Evolutionary conservation across 75 land plant genomes (phyloP), one percentile per base, ranked within the genome.

Genomic region (Azolla pinnata): DNA sequence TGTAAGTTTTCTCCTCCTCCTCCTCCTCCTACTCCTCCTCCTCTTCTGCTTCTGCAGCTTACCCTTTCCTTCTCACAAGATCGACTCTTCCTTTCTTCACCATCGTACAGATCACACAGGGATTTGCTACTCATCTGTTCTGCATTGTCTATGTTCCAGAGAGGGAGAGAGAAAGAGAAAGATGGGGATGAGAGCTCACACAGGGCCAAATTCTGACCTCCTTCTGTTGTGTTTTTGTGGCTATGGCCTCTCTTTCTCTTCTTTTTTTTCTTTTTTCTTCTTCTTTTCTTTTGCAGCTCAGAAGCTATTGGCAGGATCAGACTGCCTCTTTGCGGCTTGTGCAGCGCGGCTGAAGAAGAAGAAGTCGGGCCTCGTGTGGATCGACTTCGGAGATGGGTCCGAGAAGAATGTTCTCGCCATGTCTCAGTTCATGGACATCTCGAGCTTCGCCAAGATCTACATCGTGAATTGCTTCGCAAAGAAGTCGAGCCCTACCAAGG

Each of bases 331-430:
- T 31, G 54, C 65, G 24, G 56, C 75, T 19, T 73, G 75, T 33
- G 70, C 65, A 1, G 75, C 75, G 9, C 63, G 75, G 0, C 29
- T 73, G 40, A 62, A 71, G 9, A 51, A 24, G 54, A 29, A 46
- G 49, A 46, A 14, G 14, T 2, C 4, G 21, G 14, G 12, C 1
- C n/a, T 72, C 24, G 62, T 60, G 24, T 73, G 75, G 75, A 70
- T 73, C 33, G 75, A 73, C 60, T 51, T 73, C 40, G 75, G 75
- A 2, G 75, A 71, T 34, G 75, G 75, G 19, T 68, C 75, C 7
- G 75, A 73, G 21, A 63, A 60, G 71, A 73, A 73, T 32, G 75
- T 73, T 32, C 56, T 52, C 12, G 55, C 67, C 63, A 73, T 73
- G 75, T 73, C 75, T 52, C 32, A 54, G 34, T 61, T 59, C 35